Evolutionary conservation across 352 stramenopile species (phyloP).

Genomic region (Pythium oligandrum): DNA sequence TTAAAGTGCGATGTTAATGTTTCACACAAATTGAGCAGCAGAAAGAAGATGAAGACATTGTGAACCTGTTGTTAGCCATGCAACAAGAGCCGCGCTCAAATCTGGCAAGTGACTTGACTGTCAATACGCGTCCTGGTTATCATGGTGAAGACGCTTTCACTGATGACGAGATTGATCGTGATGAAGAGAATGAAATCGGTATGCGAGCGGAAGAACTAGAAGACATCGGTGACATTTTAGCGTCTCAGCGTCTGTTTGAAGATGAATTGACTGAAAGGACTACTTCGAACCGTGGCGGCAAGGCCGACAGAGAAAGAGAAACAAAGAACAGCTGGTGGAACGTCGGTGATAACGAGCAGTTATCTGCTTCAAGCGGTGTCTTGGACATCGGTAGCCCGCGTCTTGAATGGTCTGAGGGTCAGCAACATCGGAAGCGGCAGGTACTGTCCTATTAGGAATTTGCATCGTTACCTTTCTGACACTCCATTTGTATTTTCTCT

Average conservation of each 20-base stretch:
- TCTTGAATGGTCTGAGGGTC: conserved; percentile 2
- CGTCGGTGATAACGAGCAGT: conserved; percentile 10
- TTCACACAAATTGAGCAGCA: conserved; percentile 1
- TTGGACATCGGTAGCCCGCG: conserved; percentile 50
- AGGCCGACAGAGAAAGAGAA: neutral
- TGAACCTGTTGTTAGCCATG: conserved; percentile 21
- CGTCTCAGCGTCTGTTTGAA: conserved; percentile 41
- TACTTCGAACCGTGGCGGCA: neutral
- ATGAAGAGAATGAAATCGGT: conserved; percentile 3
- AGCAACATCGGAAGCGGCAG: neutral
- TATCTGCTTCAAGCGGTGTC: conserved; percentile 27
- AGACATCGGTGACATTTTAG: conserved; percentile 69
- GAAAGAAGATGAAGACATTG: conserved; percentile 18
- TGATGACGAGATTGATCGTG: conserved; percentile 2
- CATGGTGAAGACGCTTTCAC: neutral
- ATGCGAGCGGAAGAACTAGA: neutral
- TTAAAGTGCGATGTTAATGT: conserved; percentile 2
- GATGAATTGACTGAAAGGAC: neutral
- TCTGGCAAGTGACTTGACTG: conserved; percentile 7
- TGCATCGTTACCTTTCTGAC: too few species aligned
- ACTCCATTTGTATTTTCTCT: too few species aligned
- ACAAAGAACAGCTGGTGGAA: conserved; percentile 42
- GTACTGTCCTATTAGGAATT: neutral
- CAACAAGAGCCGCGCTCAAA: conserved; percentile 3
- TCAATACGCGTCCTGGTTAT: neutral